Percentiles rank a stretch among this genome's conserved stretches.
phyloP scores from a whole-genome alignment of 345 rosid genomes.

The Populus pruinosa region DNA sequence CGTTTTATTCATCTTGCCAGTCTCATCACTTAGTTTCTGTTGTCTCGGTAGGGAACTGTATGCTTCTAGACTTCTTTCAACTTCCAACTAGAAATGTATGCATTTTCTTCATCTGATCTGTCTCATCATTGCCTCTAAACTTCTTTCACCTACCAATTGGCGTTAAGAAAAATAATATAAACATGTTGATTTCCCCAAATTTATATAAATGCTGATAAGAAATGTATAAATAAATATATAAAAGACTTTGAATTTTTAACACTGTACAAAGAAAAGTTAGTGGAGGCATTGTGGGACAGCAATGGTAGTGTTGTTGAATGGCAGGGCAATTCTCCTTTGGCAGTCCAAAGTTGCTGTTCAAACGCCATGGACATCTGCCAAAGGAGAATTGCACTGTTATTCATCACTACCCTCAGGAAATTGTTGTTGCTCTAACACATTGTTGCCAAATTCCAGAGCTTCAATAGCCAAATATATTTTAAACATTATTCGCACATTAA shows the following conservation, averaged over 20 bases:
- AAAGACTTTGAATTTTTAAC: not conserved
- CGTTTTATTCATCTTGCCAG: too few relatives aligned
- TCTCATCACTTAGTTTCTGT: too few relatives aligned
- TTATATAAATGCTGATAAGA: too few relatives aligned
- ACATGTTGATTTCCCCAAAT: too few relatives aligned
- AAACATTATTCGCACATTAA: conserved; percentile 30
- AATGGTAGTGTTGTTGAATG: conserved; percentile 26
- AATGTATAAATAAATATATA: too few relatives aligned
- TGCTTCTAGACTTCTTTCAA: not conserved
- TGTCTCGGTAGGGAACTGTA: too few relatives aligned
- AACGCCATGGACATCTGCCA: conserved; percentile 23
- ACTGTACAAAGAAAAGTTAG: not conserved
- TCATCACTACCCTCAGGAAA: conserved; percentile 22
- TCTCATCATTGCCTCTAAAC: not conserved
- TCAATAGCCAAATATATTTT: conserved; percentile 4
- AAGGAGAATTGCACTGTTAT: conserved; percentile 41
- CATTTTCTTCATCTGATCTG: not conserved
- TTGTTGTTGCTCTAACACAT: not conserved
- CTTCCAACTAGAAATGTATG: not conserved
- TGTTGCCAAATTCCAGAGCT: not conserved
- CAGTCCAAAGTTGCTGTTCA: conserved; percentile 16
- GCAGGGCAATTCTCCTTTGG: conserved; percentile 73
- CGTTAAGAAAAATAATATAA: too few relatives aligned
- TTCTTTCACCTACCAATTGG: not conserved
- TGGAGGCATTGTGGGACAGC: not conserved